Evolutionary conservation across 495 filamentous ascomycete species (phyloP).

Genomic region (Penicillium samsonianum): DNA sequence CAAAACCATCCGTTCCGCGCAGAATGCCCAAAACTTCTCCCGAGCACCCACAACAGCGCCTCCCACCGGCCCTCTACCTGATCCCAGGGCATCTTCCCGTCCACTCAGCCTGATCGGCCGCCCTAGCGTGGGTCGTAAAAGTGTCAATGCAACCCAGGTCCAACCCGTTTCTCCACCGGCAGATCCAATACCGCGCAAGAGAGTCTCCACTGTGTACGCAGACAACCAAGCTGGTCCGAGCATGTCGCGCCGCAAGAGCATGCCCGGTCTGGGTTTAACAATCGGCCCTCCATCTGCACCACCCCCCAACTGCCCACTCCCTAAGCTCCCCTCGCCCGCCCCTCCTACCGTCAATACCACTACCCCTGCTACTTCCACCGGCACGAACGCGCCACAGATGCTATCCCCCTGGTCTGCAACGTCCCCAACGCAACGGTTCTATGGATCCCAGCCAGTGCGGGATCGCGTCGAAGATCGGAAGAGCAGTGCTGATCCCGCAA

Average conservation of each 20-base stretch:
- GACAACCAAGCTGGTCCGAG: constrained; percentile 15
- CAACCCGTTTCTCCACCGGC: constrained; percentile 3
- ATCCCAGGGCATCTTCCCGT: constrained; percentile 21
- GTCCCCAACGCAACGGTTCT: constrained; percentile 20
- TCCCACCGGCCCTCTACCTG: constrained; percentile 12
- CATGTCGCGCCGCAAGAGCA: constrained; percentile 50
- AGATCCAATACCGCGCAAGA: constrained; percentile 17
- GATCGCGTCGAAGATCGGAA: constrained; percentile 21
- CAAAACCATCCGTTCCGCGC: constrained; percentile 20
- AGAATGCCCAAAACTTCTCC: constrained; percentile 24
- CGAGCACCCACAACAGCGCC: constrained; percentile 23
- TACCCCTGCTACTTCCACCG: not conserved
- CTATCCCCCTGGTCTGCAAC: constrained; percentile 6
- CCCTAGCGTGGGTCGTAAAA: constrained; percentile 18
- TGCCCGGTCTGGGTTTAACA: constrained; percentile 58
- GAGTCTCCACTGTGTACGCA: constrained; percentile 4
- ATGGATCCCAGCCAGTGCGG: constrained; percentile 21
- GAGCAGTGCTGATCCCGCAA: constrained; percentile 4
- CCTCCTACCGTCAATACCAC: not conserved
- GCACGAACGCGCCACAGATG: not conserved
- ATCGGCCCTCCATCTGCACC: constrained; percentile 63
- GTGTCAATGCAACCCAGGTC: not conserved
- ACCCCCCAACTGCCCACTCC: constrained; percentile 63
- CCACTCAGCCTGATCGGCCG: constrained; percentile 26
- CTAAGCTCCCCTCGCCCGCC: constrained; percentile 53